Conservation (phyloP, 345 rosid genomes). For the Rhodomyrtus tomentosa region DNA sequence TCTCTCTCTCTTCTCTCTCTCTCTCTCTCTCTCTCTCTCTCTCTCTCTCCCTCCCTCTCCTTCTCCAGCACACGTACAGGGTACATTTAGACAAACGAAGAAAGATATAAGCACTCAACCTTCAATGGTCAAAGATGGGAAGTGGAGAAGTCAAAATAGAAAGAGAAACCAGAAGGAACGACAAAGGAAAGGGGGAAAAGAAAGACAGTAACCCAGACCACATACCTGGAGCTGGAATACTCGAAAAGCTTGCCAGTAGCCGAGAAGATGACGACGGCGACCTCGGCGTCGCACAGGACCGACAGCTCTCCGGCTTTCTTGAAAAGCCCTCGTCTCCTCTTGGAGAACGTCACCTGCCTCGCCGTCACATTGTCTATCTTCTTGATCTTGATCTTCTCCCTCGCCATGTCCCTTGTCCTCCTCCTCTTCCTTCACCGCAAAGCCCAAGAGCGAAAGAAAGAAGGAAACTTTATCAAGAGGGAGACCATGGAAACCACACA, state of each 20-base stretch:
- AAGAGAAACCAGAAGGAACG: not conserved
- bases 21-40: not conserved
- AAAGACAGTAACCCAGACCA: not conserved
- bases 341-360: constrained; percentile 19
- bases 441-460: not conserved
- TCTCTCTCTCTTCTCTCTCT: not conserved
- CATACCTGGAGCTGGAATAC: constrained; percentile 12
- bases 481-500: not conserved
- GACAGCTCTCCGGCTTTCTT: constrained; percentile 18
- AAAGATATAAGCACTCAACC: not conserved
- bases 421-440: not conserved
- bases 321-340: constrained; percentile 17
- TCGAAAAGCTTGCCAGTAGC: constrained; percentile 20
- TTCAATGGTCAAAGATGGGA: not conserved
- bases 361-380: constrained; percentile 18
- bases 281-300: constrained; percentile 16
- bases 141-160: not conserved
- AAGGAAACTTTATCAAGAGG: not conserved
- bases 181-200: not conserved
- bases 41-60: not conserved
- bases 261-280: constrained; percentile 16
- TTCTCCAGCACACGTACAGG: not conserved
- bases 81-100: not conserved
- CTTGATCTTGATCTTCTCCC: constrained; percentile 19
- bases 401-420: constrained; percentile 1